Evolutionary conservation across 2,329 filamentous ascomycete species (phyloP).

Genomic region (Aspergillus melleus): DNA sequence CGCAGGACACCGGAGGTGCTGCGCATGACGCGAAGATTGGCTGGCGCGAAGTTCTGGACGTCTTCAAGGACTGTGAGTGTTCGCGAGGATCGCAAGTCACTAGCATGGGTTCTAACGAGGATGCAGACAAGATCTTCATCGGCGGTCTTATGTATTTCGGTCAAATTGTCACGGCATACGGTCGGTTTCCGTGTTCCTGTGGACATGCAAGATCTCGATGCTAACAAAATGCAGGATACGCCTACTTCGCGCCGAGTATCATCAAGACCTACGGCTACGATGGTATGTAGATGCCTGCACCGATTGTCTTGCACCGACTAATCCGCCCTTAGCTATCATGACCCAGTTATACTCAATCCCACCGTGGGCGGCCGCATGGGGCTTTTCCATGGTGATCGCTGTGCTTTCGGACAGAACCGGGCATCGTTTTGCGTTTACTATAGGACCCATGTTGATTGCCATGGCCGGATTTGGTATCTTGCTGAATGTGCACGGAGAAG

Average conservation of each 20-base stretch:
- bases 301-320: background rate
- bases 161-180: slow-evolving; percentile 73
- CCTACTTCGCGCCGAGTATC: slow-evolving; percentile 74
- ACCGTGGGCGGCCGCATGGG: slow-evolving; percentile 72
- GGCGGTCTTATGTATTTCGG: slow-evolving; percentile 82
- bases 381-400: slow-evolving; percentile 73
- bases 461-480: slow-evolving; percentile 77
- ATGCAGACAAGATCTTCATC: slow-evolving; percentile 62
- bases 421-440: slow-evolving; percentile 73
- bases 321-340: slow-evolving; percentile 41
- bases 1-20: slow-evolving; percentile 67
- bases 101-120: slow-evolving; percentile 14
- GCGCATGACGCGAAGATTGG: slow-evolving; percentile 64
- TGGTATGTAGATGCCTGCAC: slow-evolving; percentile 25
- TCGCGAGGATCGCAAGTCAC: background rate
- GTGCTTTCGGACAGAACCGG: slow-evolving; percentile 67
- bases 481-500: slow-evolving; percentile 63
- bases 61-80: slow-evolving; percentile 65
- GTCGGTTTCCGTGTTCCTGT: slow-evolving; percentile 28
- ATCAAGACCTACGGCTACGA: slow-evolving; percentile 66
- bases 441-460: slow-evolving; percentile 66
- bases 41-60: slow-evolving; percentile 57
- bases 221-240: slow-evolving; percentile 53
- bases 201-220: slow-evolving; percentile 3
- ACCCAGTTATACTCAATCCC: slow-evolving; percentile 55